phyloP scores from a whole-genome alignment of 371 early-diverging fungal genomes.

The Zopfochytrium polystomum region DNA sequence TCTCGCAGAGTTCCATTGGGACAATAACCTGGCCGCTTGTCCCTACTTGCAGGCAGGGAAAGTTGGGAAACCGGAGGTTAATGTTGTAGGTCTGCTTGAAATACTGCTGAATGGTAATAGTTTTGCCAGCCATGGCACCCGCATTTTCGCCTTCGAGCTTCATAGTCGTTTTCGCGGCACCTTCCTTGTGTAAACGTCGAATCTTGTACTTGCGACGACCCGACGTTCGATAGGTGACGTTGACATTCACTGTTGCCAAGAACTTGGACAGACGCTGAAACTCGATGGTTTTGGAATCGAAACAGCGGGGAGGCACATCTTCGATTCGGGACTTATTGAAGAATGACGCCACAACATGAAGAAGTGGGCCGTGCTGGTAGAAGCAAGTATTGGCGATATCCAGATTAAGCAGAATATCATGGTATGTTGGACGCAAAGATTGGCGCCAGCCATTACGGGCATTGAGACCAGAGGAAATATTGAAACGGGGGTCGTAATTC shows the following conservation, averaged over 20 bases:
- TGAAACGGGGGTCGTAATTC: conserved; percentile 15
- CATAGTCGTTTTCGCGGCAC: conserved; percentile 22
- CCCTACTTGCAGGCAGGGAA: conserved; percentile 29
- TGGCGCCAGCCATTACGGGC: conserved; percentile 43
- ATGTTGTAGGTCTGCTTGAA: conserved; percentile 27
- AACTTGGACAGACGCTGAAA: conserved; percentile 33
- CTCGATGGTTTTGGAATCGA: conserved; percentile 13
- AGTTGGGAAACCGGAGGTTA: conserved; percentile 32
- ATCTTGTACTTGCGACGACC: conserved; percentile 41
- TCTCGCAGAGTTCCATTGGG: conserved; percentile 41
- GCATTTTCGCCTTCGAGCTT: conserved; percentile 11
- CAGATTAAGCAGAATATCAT: conserved; percentile 37
- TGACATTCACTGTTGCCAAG: conserved; percentile 25
- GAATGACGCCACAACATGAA: conserved; percentile 29
- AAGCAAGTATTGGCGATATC: conserved; percentile 41
- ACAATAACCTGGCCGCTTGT: conserved; percentile 27
- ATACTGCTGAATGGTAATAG: conserved; percentile 27
- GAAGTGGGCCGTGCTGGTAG: conserved; percentile 31
- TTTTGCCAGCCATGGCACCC: neutral
- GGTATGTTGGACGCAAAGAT: conserved; percentile 29
- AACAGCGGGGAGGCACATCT: conserved; percentile 16
- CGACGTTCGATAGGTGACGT: conserved; percentile 32
- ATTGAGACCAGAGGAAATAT: conserved; percentile 29
- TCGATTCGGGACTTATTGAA: conserved; percentile 22
- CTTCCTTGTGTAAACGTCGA: conserved; percentile 21